Conservation (phyloP, 139 green algal species). For the Chlorella vulgaris region DNA sequence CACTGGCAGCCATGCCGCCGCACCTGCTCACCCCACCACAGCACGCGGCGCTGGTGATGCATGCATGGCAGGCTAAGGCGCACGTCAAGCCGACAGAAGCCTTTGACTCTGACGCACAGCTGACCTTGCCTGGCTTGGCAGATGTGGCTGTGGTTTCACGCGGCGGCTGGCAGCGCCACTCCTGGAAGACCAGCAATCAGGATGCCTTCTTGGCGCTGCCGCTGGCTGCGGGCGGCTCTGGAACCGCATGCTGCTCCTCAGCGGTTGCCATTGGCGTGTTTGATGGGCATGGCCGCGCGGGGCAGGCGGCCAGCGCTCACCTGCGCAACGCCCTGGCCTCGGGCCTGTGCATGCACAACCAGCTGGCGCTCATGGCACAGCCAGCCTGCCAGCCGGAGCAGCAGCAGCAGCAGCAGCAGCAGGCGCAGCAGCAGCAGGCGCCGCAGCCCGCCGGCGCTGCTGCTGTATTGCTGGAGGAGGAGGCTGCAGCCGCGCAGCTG, state of each 20-base stretch:
- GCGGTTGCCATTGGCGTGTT: conserved; percentile 46
- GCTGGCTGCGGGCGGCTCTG: background rate
- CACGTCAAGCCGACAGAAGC: conserved; percentile 1
- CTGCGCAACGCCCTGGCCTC: conserved; percentile 33
- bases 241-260: conserved; percentile 12
- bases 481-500: conserved; percentile 2
- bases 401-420: background rate
- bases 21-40: background rate
- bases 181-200: conserved; percentile 53
- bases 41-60: conserved; percentile 4
- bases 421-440: background rate
- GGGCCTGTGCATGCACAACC: conserved; percentile 12
- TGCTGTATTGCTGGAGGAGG: background rate
- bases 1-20: background rate
- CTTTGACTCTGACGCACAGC: conserved; percentile 7
- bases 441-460: background rate
- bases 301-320: conserved; percentile 5
- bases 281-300: conserved; percentile 48
- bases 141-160: conserved; percentile 32
- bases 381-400: background rate
- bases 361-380: conserved; percentile 18
- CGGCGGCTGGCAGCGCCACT: conserved; percentile 27
- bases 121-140: conserved; percentile 3
- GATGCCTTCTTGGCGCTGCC: conserved; percentile 46
- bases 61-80: background rate